Evolutionary conservation across 202 grass and related monocot species (phyloP).

Genomic region (Tripidium arundinaceum): DNA sequence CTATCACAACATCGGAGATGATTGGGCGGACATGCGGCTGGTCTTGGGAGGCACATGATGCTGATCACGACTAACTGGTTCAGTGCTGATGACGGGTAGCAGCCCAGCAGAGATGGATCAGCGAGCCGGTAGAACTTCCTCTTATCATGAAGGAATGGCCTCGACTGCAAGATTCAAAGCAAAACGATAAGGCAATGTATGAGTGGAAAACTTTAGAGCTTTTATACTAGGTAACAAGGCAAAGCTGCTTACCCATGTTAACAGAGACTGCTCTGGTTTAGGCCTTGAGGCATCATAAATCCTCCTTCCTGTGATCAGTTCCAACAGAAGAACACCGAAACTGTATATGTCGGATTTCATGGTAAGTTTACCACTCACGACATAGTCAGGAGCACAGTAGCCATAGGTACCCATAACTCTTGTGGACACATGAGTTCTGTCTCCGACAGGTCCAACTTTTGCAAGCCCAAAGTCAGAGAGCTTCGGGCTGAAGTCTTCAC

Average conservation of each 20-base stretch:
- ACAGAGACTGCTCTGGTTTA: conserved; percentile 56
- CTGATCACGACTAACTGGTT: conserved; percentile 74
- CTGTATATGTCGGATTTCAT: conserved; percentile 96
- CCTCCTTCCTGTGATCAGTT: conserved; percentile 84
- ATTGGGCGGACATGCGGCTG: conserved; percentile 85
- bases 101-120: conserved; percentile 59
- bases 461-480: conserved; percentile 97
- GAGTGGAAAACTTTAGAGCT: neutral
- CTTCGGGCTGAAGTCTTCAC: conserved; percentile 75
- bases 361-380: conserved; percentile 81
- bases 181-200: neutral
- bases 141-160: conserved; percentile 67
- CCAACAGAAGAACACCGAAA: conserved; percentile 88
- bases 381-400: conserved; percentile 96
- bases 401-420: conserved; percentile 99
- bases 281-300: conserved; percentile 67
- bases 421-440: conserved; percentile 93
- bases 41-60: conserved; percentile 93
- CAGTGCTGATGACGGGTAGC: conserved; percentile 63
- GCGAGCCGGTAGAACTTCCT: conserved; percentile 64
- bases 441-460: conserved; percentile 87
- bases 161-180: conserved; percentile 53
- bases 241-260: conserved; percentile 69
- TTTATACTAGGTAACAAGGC: neutral
- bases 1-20: conserved; percentile 56